Conservation (phyloP, 768 basidiomycete species). For the Lactarius sp. region DNA sequence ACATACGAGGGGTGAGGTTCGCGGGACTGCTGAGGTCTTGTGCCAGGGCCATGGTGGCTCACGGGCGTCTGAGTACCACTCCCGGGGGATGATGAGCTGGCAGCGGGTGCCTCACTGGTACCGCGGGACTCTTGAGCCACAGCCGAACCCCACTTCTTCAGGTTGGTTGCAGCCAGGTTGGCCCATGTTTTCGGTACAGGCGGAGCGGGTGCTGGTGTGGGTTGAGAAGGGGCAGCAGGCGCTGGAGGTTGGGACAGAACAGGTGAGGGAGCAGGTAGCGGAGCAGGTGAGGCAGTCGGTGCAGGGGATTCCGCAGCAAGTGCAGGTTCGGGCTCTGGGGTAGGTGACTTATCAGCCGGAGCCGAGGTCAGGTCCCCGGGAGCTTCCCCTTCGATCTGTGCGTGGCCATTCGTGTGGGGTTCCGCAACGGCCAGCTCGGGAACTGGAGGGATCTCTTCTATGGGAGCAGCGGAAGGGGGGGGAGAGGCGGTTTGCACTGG, state of each 20-base stretch:
- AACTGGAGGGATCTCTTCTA: conserved; percentile 34
- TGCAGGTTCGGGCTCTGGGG: conserved; percentile 33
- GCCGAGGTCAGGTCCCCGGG: conserved; percentile 31
- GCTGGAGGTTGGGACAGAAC: conserved; percentile 24
- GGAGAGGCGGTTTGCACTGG: conserved; percentile 39
- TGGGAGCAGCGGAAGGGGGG: conserved; percentile 37
- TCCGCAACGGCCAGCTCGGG: conserved; percentile 30
- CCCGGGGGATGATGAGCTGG: conserved; percentile 40
- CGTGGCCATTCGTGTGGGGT: conserved; percentile 28
- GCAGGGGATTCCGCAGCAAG: conserved; percentile 29
- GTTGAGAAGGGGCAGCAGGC: conserved; percentile 33
- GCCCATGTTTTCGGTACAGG: conserved; percentile 83
- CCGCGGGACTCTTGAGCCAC: conserved; percentile 77
- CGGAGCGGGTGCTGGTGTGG: conserved; percentile 40
- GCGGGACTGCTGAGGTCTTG: conserved; percentile 36
- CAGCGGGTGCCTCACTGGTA: conserved; percentile 56
- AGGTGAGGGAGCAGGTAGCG: conserved; percentile 29
- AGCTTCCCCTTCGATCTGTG: conserved; percentile 39
- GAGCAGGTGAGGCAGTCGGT: conserved; percentile 31
- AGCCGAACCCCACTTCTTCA: conserved; percentile 79
- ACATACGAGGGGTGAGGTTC: conserved; percentile 44
- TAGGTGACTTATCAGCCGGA: conserved; percentile 31
- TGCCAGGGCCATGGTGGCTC: conserved; percentile 32
- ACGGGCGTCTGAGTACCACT: conserved; percentile 37
- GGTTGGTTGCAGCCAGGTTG: conserved; percentile 77